These are phyloP conservation scores for Flaveria bidentis DNA, from an alignment of 129 eudicot genomes.

Conservation along the genomic window DNA sequence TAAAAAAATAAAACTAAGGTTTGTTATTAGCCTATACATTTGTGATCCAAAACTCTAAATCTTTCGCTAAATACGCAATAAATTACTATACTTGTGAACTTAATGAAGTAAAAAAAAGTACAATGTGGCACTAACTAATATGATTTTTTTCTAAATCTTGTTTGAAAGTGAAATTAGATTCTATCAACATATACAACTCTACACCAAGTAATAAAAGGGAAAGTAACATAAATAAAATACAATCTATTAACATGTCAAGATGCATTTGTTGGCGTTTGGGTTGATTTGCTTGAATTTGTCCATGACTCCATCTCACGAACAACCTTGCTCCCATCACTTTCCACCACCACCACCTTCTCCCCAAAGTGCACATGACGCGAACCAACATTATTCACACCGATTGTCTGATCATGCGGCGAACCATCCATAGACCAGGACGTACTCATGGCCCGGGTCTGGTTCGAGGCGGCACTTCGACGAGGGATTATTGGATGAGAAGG, in stretches of 20 bases:
- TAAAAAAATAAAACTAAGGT: too few relatives aligned
- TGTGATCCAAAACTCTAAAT: neutral
- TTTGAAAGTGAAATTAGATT: neutral
- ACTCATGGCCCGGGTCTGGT: constrained; percentile 21
- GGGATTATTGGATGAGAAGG: constrained; percentile 24
- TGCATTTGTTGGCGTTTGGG: constrained; percentile 38
- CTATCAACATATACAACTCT: neutral
- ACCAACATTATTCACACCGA: constrained; percentile 16
- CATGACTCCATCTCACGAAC: constrained; percentile 36
- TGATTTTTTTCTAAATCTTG: neutral
- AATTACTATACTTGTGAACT: neutral
- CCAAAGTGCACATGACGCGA: constrained; percentile 48
- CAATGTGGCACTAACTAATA: too few relatives aligned
- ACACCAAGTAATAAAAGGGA: neutral
- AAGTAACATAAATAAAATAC: neutral
- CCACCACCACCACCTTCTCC: constrained; percentile 48
- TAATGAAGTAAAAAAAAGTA: too few relatives aligned
- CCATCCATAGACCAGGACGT: constrained; percentile 19
- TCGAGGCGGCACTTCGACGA: constrained; percentile 18
- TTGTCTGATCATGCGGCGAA: constrained; percentile 17
- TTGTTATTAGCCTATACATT: neutral
- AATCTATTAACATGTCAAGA: constrained; percentile 32
- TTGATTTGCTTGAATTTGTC: constrained; percentile 39
- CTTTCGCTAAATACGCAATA: neutral
- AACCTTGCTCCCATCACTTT: constrained; percentile 40